phyloP scores from a whole-genome alignment of 208 protist species.

The Porcisia deanei region DNA sequence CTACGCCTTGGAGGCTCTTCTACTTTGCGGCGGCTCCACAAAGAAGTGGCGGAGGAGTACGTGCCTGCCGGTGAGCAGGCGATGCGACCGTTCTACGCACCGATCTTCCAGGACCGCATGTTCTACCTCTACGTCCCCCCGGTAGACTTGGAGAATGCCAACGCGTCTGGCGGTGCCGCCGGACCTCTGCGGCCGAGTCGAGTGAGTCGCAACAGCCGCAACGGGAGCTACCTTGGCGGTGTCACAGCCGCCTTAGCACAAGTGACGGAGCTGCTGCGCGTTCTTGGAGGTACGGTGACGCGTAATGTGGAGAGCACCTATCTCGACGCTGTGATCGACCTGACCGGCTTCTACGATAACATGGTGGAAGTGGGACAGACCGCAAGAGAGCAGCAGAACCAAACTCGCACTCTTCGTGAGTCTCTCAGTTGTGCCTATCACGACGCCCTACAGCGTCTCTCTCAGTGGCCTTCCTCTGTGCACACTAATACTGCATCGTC shows the following conservation, averaged over 20 bases:
- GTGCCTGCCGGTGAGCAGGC: constrained; percentile 41
- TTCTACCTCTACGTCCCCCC: constrained; percentile 42
- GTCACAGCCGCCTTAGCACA: constrained; percentile 41
- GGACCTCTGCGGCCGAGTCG: background rate
- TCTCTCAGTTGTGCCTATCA: constrained; percentile 45
- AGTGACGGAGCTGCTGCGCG: constrained; percentile 55
- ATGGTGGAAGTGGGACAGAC: constrained; percentile 13
- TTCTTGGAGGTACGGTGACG: constrained; percentile 67
- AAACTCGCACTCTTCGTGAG: constrained; percentile 16
- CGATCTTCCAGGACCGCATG: constrained; percentile 57
- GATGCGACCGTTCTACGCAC: constrained; percentile 51
- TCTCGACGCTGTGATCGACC: constrained; percentile 55
- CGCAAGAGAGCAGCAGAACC: constrained; percentile 4
- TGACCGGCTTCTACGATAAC: constrained; percentile 40
- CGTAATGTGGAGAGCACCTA: constrained; percentile 38
- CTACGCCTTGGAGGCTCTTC: background rate
- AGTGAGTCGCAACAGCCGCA: background rate
- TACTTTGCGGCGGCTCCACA: constrained; percentile 22
- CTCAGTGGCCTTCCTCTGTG: constrained; percentile 6
- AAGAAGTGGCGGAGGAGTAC: constrained; percentile 43
- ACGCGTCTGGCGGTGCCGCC: background rate
- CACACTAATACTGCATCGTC: background rate
- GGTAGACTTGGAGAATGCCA: constrained; percentile 14
- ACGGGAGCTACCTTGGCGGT: constrained; percentile 14
- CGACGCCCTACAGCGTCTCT: constrained; percentile 34